Conservation (phyloP, 768 basidiomycete genomes). For the Suillus variegatus region DNA sequence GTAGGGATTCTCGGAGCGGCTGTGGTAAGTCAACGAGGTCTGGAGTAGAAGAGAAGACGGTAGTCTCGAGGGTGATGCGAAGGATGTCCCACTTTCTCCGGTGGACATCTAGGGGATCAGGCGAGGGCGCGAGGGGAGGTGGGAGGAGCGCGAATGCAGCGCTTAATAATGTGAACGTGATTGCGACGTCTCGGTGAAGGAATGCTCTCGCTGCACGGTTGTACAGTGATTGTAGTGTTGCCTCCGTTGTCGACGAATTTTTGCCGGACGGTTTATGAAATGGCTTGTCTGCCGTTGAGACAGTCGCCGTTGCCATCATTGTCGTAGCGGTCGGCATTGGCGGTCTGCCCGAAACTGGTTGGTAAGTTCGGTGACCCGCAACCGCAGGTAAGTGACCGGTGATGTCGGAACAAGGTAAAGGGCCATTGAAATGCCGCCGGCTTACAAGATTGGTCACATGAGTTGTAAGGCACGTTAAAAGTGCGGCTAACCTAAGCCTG, state of each 20-base stretch:
- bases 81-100: slow-evolving; percentile 88
- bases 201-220: slow-evolving; percentile 78
- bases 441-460: not conserved
- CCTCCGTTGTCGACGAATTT: slow-evolving; percentile 34
- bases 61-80: slow-evolving; percentile 79
- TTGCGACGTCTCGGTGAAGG: slow-evolving; percentile 65
- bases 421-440: no score
- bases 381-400: no score
- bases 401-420: no score
- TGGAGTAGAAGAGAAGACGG: slow-evolving; percentile 60
- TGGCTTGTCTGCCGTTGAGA: slow-evolving; percentile 23
- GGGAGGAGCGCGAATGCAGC: slow-evolving; percentile 69
- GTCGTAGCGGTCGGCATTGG: slow-evolving; percentile 54
- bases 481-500: no score
- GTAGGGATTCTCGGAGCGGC: slow-evolving; percentile 50
- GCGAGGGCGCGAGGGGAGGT: slow-evolving; percentile 32
- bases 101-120: slow-evolving; percentile 47
- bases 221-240: slow-evolving; percentile 71
- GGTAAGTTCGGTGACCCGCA: no score
- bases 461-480: not conserved
- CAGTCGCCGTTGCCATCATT: slow-evolving; percentile 23
- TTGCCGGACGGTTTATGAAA: slow-evolving; percentile 35
- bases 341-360: slow-evolving; percentile 1
- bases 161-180: slow-evolving; percentile 64
- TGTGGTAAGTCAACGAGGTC: slow-evolving; percentile 44